A percentile compares a stretch with the other conserved stretches of the same genome.
Conservation (phyloP, 148 eudicot species). For the Rhododendron molle region DNA sequence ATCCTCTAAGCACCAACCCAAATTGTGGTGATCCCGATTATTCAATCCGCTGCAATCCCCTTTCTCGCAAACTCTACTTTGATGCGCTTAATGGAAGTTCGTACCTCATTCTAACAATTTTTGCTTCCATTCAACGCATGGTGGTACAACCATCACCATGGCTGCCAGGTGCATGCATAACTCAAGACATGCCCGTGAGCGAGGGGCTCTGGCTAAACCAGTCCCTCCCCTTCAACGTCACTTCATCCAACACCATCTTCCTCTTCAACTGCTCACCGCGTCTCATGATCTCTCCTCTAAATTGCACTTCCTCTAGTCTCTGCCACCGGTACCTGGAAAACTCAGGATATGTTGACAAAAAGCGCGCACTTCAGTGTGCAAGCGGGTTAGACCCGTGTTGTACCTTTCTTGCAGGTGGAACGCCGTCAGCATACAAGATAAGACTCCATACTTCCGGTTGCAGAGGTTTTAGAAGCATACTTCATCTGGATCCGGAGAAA, state of each 20-base stretch:
- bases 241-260: constrained; percentile 42
- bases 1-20: constrained; percentile 38
- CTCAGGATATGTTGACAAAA: constrained; percentile 27
- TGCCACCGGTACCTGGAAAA: constrained; percentile 36
- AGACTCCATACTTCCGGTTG: constrained; percentile 39
- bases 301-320: constrained; percentile 38
- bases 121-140: constrained; percentile 19
- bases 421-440: constrained; percentile 44
- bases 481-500: constrained; percentile 24
- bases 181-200: constrained; percentile 27
- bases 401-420: constrained; percentile 45
- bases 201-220: constrained; percentile 43
- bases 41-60: constrained; percentile 29
- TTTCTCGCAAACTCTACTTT: constrained; percentile 32
- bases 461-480: constrained; percentile 38
- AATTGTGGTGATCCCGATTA: constrained; percentile 30
- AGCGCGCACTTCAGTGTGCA: constrained; percentile 28
- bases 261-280: constrained; percentile 41
- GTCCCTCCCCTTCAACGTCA: constrained; percentile 36
- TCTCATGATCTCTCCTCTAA: constrained; percentile 41
- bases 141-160: constrained; percentile 35
- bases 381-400: constrained; percentile 31
- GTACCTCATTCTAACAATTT: constrained; percentile 24
- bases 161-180: constrained; percentile 27
- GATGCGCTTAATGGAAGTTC: constrained; percentile 40